Evolutionary conservation across 805 yeast species (phyloP), one percentile per base, ranked within the genome.

Genomic region (Wickerhamomyces hampshirensis): DNA sequence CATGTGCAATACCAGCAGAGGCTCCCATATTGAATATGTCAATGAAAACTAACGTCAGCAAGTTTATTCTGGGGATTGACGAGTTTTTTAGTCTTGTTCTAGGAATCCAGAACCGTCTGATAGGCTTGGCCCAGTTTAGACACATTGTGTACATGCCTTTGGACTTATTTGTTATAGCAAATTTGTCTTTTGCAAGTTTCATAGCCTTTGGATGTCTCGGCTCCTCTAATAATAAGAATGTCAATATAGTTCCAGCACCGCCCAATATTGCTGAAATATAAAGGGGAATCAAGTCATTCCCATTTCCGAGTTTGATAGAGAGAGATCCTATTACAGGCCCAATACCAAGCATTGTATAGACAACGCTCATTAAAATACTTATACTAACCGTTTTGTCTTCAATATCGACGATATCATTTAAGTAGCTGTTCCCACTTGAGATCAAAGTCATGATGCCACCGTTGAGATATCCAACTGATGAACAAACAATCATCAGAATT

Each of bases 371-470:
- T 16, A 52, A 33, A 10, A 41, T 23, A 5, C 48, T 45, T 11
- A 52, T 43, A 3, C 45, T 26, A 10, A 44, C 35, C 5, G 51
- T 40, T 28, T 53, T 31, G 7, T 47, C 45, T 9, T 40, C 34
- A 5, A 42, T 33, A 2, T n/a, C 5, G 7, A 43, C 42, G 11
- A 52, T 37, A 35, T 52, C 55, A 29, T 39, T 44, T 7, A 52
- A 19, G 28, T 52, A 50, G 21, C 53, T 44, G 32, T 47, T 49
- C 5, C 57, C 55, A 26, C 38, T 46, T 6, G 55, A 46, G 11
- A 51, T 46, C 17, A 51, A 26, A 1, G 55, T 46, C 48, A 52
- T 48, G 4, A 44, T 39, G 27, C 55, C 55, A 15, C 55, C 57
- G 26, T 40, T 36, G 3, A 52, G 21, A 12, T 31, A 39, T 1